Evolutionary conservation across 2,329 filamentous ascomycete genomes (phyloP).

Genomic region (Trichophyton benhamiae): DNA sequence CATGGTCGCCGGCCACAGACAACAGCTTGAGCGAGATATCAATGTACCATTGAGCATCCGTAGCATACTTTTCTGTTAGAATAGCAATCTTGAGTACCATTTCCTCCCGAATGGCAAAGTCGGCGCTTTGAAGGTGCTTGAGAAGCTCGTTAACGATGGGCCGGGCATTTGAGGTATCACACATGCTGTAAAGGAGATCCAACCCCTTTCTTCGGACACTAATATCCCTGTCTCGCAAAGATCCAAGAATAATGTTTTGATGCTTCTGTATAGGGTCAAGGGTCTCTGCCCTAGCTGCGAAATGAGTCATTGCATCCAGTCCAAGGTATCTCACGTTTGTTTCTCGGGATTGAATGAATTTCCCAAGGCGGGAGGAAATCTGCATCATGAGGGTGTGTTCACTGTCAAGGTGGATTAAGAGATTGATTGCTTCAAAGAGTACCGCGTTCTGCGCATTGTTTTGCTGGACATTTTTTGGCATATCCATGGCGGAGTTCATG

Average conservation of each 20-base stretch:
- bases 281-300: conserved; percentile 85
- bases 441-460: conserved; percentile 98
- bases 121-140: conserved; percentile 87
- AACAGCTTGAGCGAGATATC: conserved; percentile 91
- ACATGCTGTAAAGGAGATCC: conserved; percentile 98
- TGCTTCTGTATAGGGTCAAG: conserved; percentile 97
- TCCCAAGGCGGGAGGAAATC: conserved; percentile 78
- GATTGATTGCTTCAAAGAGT: conserved; percentile 94
- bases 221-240: conserved; percentile 88
- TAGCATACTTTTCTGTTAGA: conserved; percentile 94
- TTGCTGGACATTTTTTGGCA: conserved; percentile 96
- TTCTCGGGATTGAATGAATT: conserved; percentile 92
- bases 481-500: conserved; percentile 78
- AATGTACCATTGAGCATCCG: conserved; percentile 98
- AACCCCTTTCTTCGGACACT: conserved; percentile 92
- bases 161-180: conserved; percentile 85
- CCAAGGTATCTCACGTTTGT: conserved; percentile 96
- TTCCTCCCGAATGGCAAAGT: conserved; percentile 95
- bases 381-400: conserved; percentile 93
- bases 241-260: conserved; percentile 89
- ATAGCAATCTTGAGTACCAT: conserved; percentile 99
- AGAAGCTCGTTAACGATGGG: conserved; percentile 87
- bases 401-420: conserved; percentile 94
- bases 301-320: conserved; percentile 93
- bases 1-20: conserved; percentile 92